Conservation (phyloP, 2,329 filamentous ascomycete genomes). For the Rosellinia necatrix region DNA sequence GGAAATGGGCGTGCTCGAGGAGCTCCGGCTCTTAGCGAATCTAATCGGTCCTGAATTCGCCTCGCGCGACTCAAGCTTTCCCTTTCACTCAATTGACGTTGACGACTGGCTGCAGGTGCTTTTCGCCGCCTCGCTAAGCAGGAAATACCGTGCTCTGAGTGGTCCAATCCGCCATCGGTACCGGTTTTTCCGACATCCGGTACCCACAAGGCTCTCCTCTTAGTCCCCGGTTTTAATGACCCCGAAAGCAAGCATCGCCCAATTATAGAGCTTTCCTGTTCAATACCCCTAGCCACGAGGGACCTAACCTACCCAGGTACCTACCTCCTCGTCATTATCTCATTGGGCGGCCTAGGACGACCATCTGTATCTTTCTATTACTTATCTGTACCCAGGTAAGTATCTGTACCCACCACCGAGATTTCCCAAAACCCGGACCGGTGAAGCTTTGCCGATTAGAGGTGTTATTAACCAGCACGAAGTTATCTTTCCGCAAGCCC, state of each 20-base stretch:
- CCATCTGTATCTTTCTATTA: too few species aligned
- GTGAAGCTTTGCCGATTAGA: background rate
- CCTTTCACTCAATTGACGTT: slow-evolving; percentile 29
- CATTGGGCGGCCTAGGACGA: too few species aligned
- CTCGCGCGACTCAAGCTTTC: slow-evolving; percentile 22
- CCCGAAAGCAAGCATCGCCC: background rate
- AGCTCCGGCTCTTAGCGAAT: slow-evolving; percentile 21
- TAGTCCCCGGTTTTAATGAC: background rate
- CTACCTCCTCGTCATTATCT: too few species aligned
- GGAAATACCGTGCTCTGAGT: slow-evolving; percentile 28
- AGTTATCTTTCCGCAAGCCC: background rate
- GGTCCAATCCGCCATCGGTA: slow-evolving; percentile 11
- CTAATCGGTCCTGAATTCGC: slow-evolving; percentile 22
- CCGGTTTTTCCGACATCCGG: slow-evolving; percentile 16
- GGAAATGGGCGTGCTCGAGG: slow-evolving; percentile 14
- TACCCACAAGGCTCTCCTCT: background rate
- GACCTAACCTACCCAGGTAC: too few species aligned
- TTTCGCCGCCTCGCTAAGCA: slow-evolving; percentile 28
- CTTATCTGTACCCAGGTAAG: too few species aligned
- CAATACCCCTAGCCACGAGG: too few species aligned
- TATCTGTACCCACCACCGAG: too few species aligned
- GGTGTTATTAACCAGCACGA: background rate
- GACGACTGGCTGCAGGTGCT: slow-evolving; percentile 24
- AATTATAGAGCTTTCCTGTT: slow-evolving; percentile 6
- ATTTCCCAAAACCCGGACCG: too few species aligned